Base-by-base conservation (phyloP, 2,329 filamentous ascomycete species). In the Pseudohalonectria lignicola region DNA sequence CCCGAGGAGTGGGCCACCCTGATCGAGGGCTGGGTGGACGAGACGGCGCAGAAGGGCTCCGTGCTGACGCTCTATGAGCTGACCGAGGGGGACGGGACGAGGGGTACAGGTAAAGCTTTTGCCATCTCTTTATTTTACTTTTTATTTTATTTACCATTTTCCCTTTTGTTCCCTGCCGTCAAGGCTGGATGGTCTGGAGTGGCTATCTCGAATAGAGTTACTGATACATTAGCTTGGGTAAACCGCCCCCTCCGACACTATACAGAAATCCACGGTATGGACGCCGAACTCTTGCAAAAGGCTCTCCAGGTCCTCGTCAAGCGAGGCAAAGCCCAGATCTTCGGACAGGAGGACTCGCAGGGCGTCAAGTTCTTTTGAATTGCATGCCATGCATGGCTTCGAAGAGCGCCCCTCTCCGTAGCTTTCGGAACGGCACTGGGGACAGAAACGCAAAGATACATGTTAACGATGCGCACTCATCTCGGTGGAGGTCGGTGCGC, bases 11-110 rank as follows among this genome's bases (percentile, higher is more conserved):
- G 92, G 90, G 92, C 87, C 2, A 74, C 70, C 25, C 55, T 79
- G 42, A 64, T 96, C 31, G 82, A 82, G 57, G 73, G 67, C 31
- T 96, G 86, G 79, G 82, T 87, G 33, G 88, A 96, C 21, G 76
- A 78, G 44, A 94, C 87, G 43, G 92, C 78, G 4, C 88, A 95
- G 67, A 90, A 83, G 66, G 86, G 86, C 18, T 77, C 74, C 11
- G 90, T 98, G 40, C 60, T 98, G 53, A 98, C 92, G 40, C 67
- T 98, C 18, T 96, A 95, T 59, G 92, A 98, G 64, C 64, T 98
- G 51, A 72, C 77, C 2, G 79, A 95, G 58, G 86, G 90, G n/a
- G 90, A 96, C 53, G 81, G 71, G 21, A 86, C 84, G 2, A 60
- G 67, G 41, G 77, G 74, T 2, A 75, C 80, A 48, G 79, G 80